A percentile compares a stretch with the other conserved stretches of the same genome.
phyloP scores from a whole-genome alignment of 73 alveolate species.

The Paraurostyla sp. region DNA sequence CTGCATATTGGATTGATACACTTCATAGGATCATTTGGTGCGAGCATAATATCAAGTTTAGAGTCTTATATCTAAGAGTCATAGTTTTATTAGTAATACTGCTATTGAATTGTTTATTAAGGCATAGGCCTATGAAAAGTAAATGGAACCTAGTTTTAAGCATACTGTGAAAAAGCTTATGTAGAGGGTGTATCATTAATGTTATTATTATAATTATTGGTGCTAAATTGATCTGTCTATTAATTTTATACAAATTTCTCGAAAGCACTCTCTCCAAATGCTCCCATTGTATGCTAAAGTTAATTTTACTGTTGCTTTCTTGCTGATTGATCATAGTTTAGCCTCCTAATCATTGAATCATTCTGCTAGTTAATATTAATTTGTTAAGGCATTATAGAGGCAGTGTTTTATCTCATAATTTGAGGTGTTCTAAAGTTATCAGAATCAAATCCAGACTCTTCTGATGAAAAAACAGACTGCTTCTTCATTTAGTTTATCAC shows the following conservation, averaged over 20 bases:
- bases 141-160: not conserved
- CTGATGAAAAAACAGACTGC: constrained; percentile 7
- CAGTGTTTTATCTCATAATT: not conserved
- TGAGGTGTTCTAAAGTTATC: not conserved
- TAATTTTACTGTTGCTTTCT: not conserved
- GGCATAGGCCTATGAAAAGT: no score
- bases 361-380: no score
- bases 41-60: constrained; percentile 35
- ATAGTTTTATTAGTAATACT: not conserved
- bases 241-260: constrained; percentile 13
- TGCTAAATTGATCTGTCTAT: not conserved
- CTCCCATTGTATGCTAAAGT: not conserved
- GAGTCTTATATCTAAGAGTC: not conserved
- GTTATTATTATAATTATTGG: not conserved
- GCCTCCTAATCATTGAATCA: constrained; percentile 7
- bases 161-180: not conserved
- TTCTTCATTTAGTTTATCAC: not conserved
- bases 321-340: not conserved
- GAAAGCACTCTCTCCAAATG: constrained; percentile 47
- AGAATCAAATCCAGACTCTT: constrained; percentile 28
- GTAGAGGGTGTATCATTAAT: constrained; percentile 15
- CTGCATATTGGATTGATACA: constrained; percentile 34
- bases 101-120: not conserved
- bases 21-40: constrained; percentile 45
- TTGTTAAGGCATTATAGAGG: not conserved